Base-by-base conservation (phyloP, 2,329 filamentous ascomycete genomes). In the Penicillium digitatum region DNA sequence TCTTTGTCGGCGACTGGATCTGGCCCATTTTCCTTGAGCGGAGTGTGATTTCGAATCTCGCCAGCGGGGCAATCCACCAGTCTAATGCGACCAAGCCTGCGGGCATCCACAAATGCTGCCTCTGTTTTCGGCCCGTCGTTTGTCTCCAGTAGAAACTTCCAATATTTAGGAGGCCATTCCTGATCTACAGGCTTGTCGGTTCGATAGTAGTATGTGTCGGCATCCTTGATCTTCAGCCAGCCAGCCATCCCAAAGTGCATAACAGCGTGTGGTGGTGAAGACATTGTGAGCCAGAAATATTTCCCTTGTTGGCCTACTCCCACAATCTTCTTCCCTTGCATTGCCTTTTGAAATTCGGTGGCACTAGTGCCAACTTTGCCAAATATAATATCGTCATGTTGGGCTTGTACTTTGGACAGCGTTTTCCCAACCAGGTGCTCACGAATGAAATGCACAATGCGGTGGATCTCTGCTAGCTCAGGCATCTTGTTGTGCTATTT, bases 231-330 rank as follows among this genome's bases (percentile, higher is more conserved):
- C 66, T 95, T 88, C 48, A 97, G 81, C 94, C 94, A 97, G 7
- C 94, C 85, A 16, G 79, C 76, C 81, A 82, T 82, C 39, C 90
- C 90, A 64, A 95, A 86, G 72, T 95, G 91, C 85, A 95, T 90
- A 29, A 97, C 84, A 0, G 89, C 83, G 73, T 97, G 94, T 1
- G 93, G 92, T 11, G 90, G 82, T 10, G 82, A 81, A 26, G 83
- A 81, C 82, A 89, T 88, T 35, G 90, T 86, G 22, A 97, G 79
- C 80, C 94, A 99, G 72, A 99, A 97, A 70, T 97, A 97, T 81
- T 97, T 99, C 10, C 94, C 94, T 71, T 96, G 94, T 56, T 88
- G 90, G 4, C 88, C 89, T 4, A 88, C 89, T 51, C 80, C 82
- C 38, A 82, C 65, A 31, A 88, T 84, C 67, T 85, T 90, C 67